Evolutionary conservation across 306 rosid species (phyloP), one percentile per base, ranked within the genome.

Genomic region (Quercus cerris): DNA sequence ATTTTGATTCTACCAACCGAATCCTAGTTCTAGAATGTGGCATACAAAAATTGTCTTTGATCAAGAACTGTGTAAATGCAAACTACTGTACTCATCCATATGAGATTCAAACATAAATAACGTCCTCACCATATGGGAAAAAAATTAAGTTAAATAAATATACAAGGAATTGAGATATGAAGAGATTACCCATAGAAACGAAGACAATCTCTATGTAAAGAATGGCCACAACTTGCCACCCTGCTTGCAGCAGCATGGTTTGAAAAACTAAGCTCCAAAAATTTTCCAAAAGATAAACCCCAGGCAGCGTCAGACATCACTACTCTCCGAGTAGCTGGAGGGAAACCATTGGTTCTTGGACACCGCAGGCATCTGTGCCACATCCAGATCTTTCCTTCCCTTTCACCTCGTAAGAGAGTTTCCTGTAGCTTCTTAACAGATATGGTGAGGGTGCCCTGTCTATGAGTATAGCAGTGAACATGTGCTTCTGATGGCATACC

Each of bases 291-390:
- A 23, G 99, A 96, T 81, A 96, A 88, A 81, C 98, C 99, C 99
- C 99, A 96, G 33, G 99, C 99, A 77, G 99, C 99, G 87, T 96
- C 97, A 72, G 99, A 93, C 99, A 96, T 96, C 73, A 96, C 82
- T 81, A 96, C 88, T 88, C 99, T 88, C 38, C 85, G 89, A 68
- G 97, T 96, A 62, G 99, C 97, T 69, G 97, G 97, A 71, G 99
- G 99, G 85, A 90, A 96, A n/a, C 99, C 97, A 78, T 84, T 84
- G 80, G 67, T 82, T 80, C 97, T 89, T 62, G 98, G 99, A 81
- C 99, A 96, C 76, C 92, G 90, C 85, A 96, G 73, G 88, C 99
- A 96, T 80, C 99, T 89, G 68, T 96, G 99, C 99, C 99, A 96
- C 98, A 96, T 96, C 99, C 99, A 96, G 78, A 96, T 93, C 86